Conservation (phyloP, 1,284 basidiomycete genomes). For the Apiotrichum gracile region DNA sequence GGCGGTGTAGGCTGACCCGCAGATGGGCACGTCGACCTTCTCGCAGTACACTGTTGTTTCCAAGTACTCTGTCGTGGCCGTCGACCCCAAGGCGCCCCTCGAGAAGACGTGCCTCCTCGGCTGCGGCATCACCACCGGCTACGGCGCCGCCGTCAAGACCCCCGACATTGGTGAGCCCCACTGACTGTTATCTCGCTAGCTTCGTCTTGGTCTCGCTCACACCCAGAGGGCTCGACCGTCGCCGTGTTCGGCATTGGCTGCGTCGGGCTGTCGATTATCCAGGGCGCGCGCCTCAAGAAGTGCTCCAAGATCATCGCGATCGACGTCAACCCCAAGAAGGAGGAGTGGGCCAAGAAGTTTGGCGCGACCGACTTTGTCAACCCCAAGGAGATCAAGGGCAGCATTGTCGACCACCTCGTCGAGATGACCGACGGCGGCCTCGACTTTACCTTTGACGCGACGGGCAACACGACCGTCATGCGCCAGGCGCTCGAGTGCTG, state of each 20-base stretch:
- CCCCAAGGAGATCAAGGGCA: constrained; percentile 66
- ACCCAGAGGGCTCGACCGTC: constrained; percentile 69
- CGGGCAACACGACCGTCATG: constrained; percentile 95
- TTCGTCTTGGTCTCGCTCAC: not conserved
- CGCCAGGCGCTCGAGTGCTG: constrained; percentile 90
- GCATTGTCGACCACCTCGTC: constrained; percentile 81
- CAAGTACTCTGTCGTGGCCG: constrained; percentile 90
- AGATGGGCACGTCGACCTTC: constrained; percentile 99
- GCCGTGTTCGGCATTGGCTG: constrained; percentile 95
- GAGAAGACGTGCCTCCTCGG: constrained; percentile 92
- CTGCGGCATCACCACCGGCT: constrained; percentile 94
- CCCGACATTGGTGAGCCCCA: constrained; percentile 43
- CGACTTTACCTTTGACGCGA: constrained; percentile 96
- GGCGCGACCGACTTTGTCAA: constrained; percentile 95
- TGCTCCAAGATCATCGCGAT: constrained; percentile 87
- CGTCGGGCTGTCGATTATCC: constrained; percentile 88
- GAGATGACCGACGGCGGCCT: constrained; percentile 95
- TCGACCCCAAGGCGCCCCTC: constrained; percentile 77
- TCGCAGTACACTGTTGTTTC: constrained; percentile 98
- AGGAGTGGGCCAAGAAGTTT: constrained; percentile 85
- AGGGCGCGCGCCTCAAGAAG: constrained; percentile 70
- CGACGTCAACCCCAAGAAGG: constrained; percentile 81
- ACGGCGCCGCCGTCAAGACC: constrained; percentile 52
- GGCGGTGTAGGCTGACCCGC: not conserved
- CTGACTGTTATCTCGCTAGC: not conserved